These are phyloP conservation scores for Silene conica DNA, from an alignment of 148 eudicot species.

Conservation along the genomic window DNA sequence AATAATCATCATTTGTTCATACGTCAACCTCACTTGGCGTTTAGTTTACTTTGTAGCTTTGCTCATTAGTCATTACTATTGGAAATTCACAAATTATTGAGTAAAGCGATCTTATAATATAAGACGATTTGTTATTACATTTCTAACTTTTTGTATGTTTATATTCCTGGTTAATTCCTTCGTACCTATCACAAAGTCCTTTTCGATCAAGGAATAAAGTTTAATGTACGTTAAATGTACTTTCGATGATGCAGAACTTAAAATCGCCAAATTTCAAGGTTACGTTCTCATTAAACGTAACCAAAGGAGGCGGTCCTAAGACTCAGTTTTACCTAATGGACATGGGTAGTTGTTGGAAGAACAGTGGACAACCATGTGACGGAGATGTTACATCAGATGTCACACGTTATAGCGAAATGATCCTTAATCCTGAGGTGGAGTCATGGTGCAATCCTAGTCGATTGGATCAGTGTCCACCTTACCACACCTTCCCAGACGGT, in stretches of 20 bases:
- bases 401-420: constrained; percentile 62
- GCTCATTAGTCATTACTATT: too few species aligned
- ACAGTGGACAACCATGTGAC: constrained; percentile 44
- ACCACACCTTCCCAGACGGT: constrained; percentile 41
- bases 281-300: constrained; percentile 36
- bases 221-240: background rate
- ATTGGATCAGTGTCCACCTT: constrained; percentile 40
- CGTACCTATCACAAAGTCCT: background rate
- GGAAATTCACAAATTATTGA: too few species aligned
- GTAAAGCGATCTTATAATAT: too few species aligned
- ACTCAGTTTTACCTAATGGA: constrained; percentile 58
- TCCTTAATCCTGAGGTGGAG: constrained; percentile 35
- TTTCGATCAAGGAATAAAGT: background rate
- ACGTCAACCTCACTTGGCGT: background rate
- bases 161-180: background rate
- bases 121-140: too few species aligned
- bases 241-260: constrained; percentile 29
- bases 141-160: too few species aligned
- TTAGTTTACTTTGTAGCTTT: background rate
- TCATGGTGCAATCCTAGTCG: constrained; percentile 29
- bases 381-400: constrained; percentile 51
- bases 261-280: constrained; percentile 57
- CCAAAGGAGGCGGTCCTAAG: constrained; percentile 39
- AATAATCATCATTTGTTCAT: constrained; percentile 8
- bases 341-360: constrained; percentile 71